Evolutionary conservation across 1,139 yeast species (phyloP).

Genomic region (Debaryomycetaceae sp.): DNA sequence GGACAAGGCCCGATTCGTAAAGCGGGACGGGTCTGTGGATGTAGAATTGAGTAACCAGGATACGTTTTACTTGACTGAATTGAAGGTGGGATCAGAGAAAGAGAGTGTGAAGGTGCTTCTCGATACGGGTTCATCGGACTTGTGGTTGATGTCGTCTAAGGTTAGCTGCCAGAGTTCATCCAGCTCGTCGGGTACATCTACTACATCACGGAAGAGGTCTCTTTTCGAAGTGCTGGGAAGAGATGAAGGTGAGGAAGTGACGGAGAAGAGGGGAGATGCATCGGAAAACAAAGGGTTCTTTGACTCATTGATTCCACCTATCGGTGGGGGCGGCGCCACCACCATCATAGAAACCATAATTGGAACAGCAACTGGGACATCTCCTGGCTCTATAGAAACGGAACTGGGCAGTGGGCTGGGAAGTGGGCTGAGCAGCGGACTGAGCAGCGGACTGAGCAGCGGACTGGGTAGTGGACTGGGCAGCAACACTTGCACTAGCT

Average conservation of each 20-base stretch:
- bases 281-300: neutral
- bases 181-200: neutral
- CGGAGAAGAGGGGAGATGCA: neutral
- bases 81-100: slow-evolving; percentile 32
- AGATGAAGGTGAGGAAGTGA: neutral
- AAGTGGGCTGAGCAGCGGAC: neutral
- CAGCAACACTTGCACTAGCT: slow-evolving; percentile 27
- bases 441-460: slow-evolving; percentile 3
- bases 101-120: slow-evolving; percentile 32
- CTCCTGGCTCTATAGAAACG: neutral
- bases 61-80: slow-evolving; percentile 47
- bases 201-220: neutral
- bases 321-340: neutral
- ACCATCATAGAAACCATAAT: neutral
- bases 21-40: slow-evolving; percentile 33
- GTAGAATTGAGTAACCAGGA: slow-evolving; percentile 41
- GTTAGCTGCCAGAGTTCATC: slow-evolving; percentile 10
- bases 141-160: slow-evolving; percentile 41
- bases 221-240: neutral
- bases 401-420: slow-evolving; percentile 6
- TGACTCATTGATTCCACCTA: neutral
- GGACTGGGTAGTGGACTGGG: slow-evolving; percentile 3
- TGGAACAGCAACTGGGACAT: neutral
- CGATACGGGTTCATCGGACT: slow-evolving; percentile 47
- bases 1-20: slow-evolving; percentile 7